Evolutionary conservation across 169 alveolate genomes (phyloP), one percentile per base, ranked within the genome.

Genomic region (Plasmodium chabaudi): DNA sequence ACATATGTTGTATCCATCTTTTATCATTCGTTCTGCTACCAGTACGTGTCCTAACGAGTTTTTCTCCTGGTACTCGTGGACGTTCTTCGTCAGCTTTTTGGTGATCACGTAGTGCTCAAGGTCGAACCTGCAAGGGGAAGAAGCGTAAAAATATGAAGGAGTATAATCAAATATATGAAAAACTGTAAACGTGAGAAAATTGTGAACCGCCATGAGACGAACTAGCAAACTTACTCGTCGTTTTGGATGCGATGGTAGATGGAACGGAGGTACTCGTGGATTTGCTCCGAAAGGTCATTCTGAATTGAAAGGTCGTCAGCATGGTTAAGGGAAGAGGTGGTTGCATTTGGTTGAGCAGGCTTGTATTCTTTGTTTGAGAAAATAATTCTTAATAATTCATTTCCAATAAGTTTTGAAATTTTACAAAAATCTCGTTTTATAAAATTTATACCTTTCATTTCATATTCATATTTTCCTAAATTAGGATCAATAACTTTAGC

Each of bases 341-440:
- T 3, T 5, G 42, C 4, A 34, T 34, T 34, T 34, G 42, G 42
- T 3, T 34, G 42, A 2, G 7, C 4, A 3, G 42, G 42, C 0
- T 34, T 34, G 42, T 34, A 34, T 34, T 95, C 71, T 67, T 71
- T 60, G 17, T 59, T 70, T 2, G 69, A 56, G 15, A 69, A 61
- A 5, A 93, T 68, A 44, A 87, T 63, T 25, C 34, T 61, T 27
- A 86, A 60, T n/a, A 69, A 44, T 21, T 61, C 95, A 51, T 93
- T 89, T n/a, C 98, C 97, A 42, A 95, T 94, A 9, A 92, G 92
- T 72, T 97, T 98, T 23, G 99, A 96, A 72, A 99, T 92, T 19
- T 94, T 94, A 59, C 99, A 96, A 99, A 99, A 99, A 92, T 99
- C 99, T 79, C 99, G 95, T 82, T 99, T 91, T 49, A 99, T 99